These are phyloP conservation scores for Chrysosphaeria jannelii DNA, from an alignment of 2,329 filamentous ascomycete species.

Conservation along the genomic window DNA sequence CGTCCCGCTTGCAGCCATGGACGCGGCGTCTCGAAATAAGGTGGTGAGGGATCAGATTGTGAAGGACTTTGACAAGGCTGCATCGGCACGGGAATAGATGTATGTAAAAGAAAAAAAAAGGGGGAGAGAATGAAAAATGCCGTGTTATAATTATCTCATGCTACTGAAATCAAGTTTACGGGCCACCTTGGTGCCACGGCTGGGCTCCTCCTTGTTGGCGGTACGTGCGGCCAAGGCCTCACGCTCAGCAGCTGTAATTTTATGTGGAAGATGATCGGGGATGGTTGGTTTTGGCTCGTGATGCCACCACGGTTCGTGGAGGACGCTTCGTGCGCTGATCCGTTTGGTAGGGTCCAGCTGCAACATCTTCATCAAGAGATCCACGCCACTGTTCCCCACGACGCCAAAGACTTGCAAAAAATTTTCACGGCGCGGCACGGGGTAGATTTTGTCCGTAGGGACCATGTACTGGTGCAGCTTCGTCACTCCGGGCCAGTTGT, in stretches of 20 bases:
- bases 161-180: slow-evolving; percentile 51
- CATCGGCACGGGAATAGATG: slow-evolving; percentile 3
- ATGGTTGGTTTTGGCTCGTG: slow-evolving; percentile 54
- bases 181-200: slow-evolving; percentile 43
- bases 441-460: slow-evolving; percentile 18
- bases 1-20: slow-evolving; percentile 3
- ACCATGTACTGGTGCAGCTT: slow-evolving; percentile 56
- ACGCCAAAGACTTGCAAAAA: slow-evolving; percentile 54
- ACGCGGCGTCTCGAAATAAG: slow-evolving; percentile 2
- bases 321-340: slow-evolving; percentile 44
- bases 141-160: slow-evolving; percentile 9
- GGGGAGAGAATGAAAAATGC: no score
- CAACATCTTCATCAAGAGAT: slow-evolving; percentile 64
- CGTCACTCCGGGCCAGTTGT: slow-evolving; percentile 81
- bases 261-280: slow-evolving; percentile 42
- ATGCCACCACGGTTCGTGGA: slow-evolving; percentile 68
- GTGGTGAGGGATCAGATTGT: slow-evolving; percentile 7
- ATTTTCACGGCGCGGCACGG: slow-evolving; percentile 34
- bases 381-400: slow-evolving; percentile 55
- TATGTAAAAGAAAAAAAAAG: no score
- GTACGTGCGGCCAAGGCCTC: slow-evolving; percentile 34
- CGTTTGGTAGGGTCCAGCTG: slow-evolving; percentile 64
- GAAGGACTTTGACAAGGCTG: slow-evolving; percentile 7
- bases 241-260: slow-evolving; percentile 25
- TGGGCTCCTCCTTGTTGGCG: slow-evolving; percentile 29